A percentile compares a stretch with the other conserved stretches of the same genome.
Evolutionary conservation across 768 basidiomycete genomes (phyloP).

Genomic region (Leccinum truebloodii): DNA sequence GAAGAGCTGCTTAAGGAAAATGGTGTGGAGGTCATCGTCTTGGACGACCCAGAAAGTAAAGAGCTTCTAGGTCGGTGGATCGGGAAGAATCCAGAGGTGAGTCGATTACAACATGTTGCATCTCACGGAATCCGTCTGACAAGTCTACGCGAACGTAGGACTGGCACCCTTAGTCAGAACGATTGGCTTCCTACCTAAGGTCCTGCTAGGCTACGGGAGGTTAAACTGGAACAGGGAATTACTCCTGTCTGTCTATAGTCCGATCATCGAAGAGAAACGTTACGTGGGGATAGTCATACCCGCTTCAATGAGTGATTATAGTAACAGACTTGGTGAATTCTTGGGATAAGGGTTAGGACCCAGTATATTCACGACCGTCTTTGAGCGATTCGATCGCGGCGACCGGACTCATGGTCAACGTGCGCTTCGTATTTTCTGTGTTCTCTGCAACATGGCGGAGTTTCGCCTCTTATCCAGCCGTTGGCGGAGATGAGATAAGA

Average conservation of each 20-base stretch:
- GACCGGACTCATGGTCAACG: constrained; percentile 80
- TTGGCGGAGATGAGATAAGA: constrained; percentile 18
- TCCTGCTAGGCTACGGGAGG: constrained; percentile 29
- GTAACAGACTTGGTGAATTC: constrained; percentile 63
- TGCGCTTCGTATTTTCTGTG: constrained; percentile 68
- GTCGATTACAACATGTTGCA: not conserved
- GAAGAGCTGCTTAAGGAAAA: constrained; percentile 53
- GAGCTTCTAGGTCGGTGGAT: constrained; percentile 59
- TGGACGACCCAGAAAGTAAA: constrained; percentile 52
- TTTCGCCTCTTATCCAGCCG: constrained; percentile 75
- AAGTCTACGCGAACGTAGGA: not conserved
- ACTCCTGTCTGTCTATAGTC: constrained; percentile 5
- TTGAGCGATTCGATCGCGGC: constrained; percentile 93
- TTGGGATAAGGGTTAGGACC: constrained; percentile 49
- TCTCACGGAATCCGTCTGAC: not conserved
- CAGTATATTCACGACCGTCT: constrained; percentile 82
- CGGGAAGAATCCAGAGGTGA: constrained; percentile 52
- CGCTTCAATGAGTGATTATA: constrained; percentile 50
- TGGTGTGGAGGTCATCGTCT: constrained; percentile 57
- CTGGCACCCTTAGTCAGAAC: not conserved
- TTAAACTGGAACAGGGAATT: constrained; percentile 49
- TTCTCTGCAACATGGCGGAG: constrained; percentile 90
- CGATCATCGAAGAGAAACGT: not conserved
- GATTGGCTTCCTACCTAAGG: not conserved
- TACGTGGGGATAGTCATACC: constrained; percentile 29